Percentiles rank a stretch among this genome's conserved stretches.
phyloP scores from a whole-genome alignment of 805 yeast genomes.

The Schwanniomyces polymorphus region DNA sequence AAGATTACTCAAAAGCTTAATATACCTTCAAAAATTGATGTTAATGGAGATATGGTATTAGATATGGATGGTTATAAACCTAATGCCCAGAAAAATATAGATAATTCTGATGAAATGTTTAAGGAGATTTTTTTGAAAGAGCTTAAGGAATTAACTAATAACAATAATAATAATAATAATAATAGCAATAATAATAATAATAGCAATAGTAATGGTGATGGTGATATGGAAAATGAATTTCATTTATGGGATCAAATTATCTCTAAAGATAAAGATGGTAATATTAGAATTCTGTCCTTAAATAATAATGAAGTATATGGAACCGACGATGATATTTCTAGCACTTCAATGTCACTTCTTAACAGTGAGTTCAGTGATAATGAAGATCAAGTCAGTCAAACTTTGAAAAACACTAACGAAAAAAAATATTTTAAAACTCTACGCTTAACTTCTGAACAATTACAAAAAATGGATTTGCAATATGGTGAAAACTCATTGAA shows the following conservation, averaged over 20 bases:
- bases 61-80: constrained; percentile 97
- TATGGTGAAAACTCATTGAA: constrained; percentile 77
- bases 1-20: constrained; percentile 69
- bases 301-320: constrained; percentile 51
- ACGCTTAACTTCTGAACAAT: constrained; percentile 87
- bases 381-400: constrained; percentile 38
- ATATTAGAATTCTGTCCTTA: constrained; percentile 49
- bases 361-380: constrained; percentile 38
- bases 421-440: constrained; percentile 76
- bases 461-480: constrained; percentile 67
- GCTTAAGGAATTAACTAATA: constrained; percentile 33
- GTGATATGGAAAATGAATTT: constrained; percentile 17
- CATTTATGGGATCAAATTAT: constrained; percentile 38
- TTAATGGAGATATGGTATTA: constrained; percentile 83
- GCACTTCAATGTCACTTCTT: constrained; percentile 6
- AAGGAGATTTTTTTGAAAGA: constrained; percentile 76
- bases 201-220: constrained; percentile 6
- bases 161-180: constrained; percentile 2
- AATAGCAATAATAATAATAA: constrained; percentile 6
- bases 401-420: constrained; percentile 11
- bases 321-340: constrained; percentile 36
- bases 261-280: constrained; percentile 64
- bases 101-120: constrained; percentile 73
- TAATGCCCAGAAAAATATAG: constrained; percentile 67
- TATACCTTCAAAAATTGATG: constrained; percentile 84